Evolutionary conservation across 345 rosid species (phyloP), one percentile per base, ranked within the genome.

Genomic region (Leavenworthia alabamica): DNA sequence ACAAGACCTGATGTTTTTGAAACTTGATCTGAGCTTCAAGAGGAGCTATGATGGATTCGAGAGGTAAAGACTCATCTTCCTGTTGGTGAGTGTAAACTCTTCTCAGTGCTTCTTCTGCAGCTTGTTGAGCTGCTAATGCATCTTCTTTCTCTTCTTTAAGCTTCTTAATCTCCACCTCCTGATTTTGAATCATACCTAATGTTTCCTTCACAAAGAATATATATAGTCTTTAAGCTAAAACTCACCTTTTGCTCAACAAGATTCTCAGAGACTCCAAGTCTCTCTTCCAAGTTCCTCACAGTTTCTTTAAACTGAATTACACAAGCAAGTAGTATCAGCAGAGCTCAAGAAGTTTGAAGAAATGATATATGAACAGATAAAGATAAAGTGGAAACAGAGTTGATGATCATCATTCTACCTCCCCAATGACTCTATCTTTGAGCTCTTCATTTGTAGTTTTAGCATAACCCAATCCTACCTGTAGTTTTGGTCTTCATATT

Each of bases 71-170:
- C 11, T 83, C 88, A 51, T 85, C 83, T 9, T 93, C 99, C 72
- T 77, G 87, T 27, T 80, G 84, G 45, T 73, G 76, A 27, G 77
- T 79, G 33, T 85, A 83, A 31, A 89, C 81, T 77, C 96, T 83
- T 64, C 94, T 74, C 2, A 89, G 86, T 55, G 94, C 78, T 44
- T 81, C 89, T 78, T 89, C 99, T 10, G 95, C 96, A 14, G 95
- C 96, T 37, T 80, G 87, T 26, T 83, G 99, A n/a, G 90, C 97
- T 10, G 94, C 85, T 36, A 87, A 15, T 43, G 97, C 97, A 45
- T 89, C 92, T 80, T 78, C 89, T 76, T 83, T 87, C 71, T 83
- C 94, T 13, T 66, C 72, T 40, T 17, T 32, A 6, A 89, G 74
- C 56, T 78, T 87, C 80, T 76, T 93, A 68, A 83, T 77, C 72